Conservation (phyloP, 108 stramenopile species). For the Schizochytrium sp. region DNA sequence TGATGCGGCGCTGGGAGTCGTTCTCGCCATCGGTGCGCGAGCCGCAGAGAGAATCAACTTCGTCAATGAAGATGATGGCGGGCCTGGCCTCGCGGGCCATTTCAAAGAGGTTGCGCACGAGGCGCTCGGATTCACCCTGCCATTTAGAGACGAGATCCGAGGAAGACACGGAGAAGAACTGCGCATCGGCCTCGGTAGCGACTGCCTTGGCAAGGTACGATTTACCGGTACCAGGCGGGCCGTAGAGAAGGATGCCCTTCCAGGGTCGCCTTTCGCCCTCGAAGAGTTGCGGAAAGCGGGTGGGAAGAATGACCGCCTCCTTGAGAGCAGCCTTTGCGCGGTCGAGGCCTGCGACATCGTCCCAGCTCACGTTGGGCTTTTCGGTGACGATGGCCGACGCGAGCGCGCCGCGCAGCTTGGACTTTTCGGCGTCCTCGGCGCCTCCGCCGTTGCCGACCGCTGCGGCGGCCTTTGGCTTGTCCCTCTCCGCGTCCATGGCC, state of each 20-base stretch:
- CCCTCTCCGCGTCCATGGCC: constrained; percentile 41
- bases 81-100: constrained; percentile 76
- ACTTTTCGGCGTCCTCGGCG: constrained; percentile 27
- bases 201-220: constrained; percentile 97
- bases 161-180: constrained; percentile 91
- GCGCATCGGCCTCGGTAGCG: constrained; percentile 93
- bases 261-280: constrained; percentile 81
- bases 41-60: constrained; percentile 89
- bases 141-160: constrained; percentile 93
- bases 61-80: constrained; percentile 94
- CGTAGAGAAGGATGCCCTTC: constrained; percentile 91
- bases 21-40: constrained; percentile 77
- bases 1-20: constrained; percentile 80
- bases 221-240: constrained; percentile 63
- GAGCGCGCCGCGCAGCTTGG: constrained; percentile 37
- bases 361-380: constrained; percentile 95
- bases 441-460: constrained; percentile 45
- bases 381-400: constrained; percentile 56
- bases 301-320: constrained; percentile 92
- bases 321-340: constrained; percentile 89
- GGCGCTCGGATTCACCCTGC: constrained; percentile 95
- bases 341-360: constrained; percentile 92
- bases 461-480: constrained; percentile 38
- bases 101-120: constrained; percentile 93
- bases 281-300: constrained; percentile 83